Base-by-base conservation (phyloP, 371 early-diverging fungal genomes). In the Lichtheimia ornata region DNA sequence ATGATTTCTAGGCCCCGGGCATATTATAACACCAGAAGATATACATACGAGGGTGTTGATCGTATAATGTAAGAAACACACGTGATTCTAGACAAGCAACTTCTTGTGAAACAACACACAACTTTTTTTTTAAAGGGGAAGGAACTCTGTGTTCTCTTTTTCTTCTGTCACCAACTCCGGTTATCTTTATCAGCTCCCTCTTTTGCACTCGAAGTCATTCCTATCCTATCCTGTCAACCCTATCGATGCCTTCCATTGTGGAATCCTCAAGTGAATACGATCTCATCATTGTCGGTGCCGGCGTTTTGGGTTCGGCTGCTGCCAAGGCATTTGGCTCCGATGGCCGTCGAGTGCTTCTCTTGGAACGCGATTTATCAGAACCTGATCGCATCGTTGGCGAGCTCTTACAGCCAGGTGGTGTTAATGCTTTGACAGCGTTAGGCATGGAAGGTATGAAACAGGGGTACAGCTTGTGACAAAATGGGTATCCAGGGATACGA, bases 361-460 rank as follows among this genome's bases (percentile, higher is more conserved):
- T 87, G 76, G 98, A 97, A 69, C 81, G 96, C 58, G 94, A 92
- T 69, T 82, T 94, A 78, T 79, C 62, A 30, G 92, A 96, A 69
- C 97, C 97, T 1, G 96, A 97, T 75, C 87, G 98, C 30, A 97
- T 97, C 62, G 98, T 97, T 20, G 98, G 98, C 41, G 98, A 97
- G 72, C 76, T 97, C 51, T 77, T 97, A 79, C 97, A 97, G 70
- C 98, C 98, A 2, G 94, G 96, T 30, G 97, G 98, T 56, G 83
- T 90, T 56, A 75, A 87, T 59, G 94, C 94, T 20, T 76, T 97
- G 53, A 78, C 84, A 57, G 62, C 77, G 53, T 78, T 97, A 6
- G 95, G 94, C 3, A 75, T 97, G 35, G 81, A 79, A 67, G 82
- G 86, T 82, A 44, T 27, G 30, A 14, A 28, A 41, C 22, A 41